Evolutionary conservation across 2,329 filamentous ascomycete genomes (phyloP).

Genomic region (Aspergillus piperis): DNA sequence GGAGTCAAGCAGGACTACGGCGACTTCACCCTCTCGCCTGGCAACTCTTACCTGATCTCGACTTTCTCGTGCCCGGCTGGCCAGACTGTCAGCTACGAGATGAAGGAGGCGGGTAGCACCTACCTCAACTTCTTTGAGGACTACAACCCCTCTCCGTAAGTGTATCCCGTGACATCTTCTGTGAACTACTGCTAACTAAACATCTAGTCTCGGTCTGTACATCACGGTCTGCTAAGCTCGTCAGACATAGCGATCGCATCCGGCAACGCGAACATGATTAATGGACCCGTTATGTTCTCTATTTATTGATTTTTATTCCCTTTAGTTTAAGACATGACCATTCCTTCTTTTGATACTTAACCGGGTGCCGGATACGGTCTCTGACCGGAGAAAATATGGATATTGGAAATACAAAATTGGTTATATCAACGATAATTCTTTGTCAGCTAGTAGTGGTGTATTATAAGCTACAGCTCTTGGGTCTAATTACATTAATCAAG

Average conservation of each 20-base stretch:
- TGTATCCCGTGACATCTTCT: slow-evolving; percentile 9
- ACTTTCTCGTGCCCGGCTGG: slow-evolving; percentile 59
- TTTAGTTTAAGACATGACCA: neutral
- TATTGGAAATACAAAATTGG: neutral
- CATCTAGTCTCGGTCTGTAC: slow-evolving; percentile 42
- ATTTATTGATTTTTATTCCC: neutral
- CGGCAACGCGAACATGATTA: slow-evolving; percentile 20
- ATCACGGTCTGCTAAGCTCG: slow-evolving; percentile 43
- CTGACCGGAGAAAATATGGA: neutral
- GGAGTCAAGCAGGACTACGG: slow-evolving; percentile 48
- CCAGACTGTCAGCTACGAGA: slow-evolving; percentile 53
- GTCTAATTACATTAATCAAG: neutral
- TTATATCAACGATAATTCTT: neutral
- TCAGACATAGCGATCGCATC: slow-evolving; percentile 3
- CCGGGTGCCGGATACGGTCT: neutral
- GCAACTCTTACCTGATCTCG: slow-evolving; percentile 56
- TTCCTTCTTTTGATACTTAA: neutral
- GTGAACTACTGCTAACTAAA: slow-evolving; percentile 12
- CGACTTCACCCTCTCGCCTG: slow-evolving; percentile 51
- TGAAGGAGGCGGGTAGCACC: slow-evolving; percentile 54
- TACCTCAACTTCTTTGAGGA: slow-evolving; percentile 65
- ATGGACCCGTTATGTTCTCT: slow-evolving; percentile 15
- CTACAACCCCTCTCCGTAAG: slow-evolving; percentile 56
- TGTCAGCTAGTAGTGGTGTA: neutral
- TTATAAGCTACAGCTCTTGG: neutral